These are phyloP conservation scores for Aristolochia fimbriata DNA, from an alignment of 164 flowering plant species.

Conservation along the genomic window DNA sequence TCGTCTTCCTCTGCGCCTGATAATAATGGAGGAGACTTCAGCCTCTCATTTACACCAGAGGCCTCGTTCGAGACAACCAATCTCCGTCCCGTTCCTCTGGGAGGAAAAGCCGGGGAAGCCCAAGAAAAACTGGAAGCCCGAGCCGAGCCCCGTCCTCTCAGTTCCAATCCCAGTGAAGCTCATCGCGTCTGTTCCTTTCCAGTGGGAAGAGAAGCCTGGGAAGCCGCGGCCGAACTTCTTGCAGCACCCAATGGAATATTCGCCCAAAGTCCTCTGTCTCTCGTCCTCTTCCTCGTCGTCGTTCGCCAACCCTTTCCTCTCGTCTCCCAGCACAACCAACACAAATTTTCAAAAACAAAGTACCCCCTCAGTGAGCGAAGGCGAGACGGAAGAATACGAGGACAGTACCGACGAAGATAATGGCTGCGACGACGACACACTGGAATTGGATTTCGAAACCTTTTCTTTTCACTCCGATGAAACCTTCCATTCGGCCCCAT, in stretches of 20 bases:
- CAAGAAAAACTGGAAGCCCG: conserved; percentile 56
- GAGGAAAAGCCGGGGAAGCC: conserved; percentile 78
- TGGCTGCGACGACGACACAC: conserved; percentile 1
- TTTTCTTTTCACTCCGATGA: conserved; percentile 21
- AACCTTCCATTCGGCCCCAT: conserved; percentile 30
- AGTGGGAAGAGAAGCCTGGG: conserved; percentile 81
- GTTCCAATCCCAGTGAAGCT: conserved; percentile 31
- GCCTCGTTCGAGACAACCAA: conserved; percentile 3
- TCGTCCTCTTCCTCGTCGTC: background rate
- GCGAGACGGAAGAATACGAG: conserved; percentile 12
- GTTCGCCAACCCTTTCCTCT: background rate
- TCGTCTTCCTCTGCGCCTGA: background rate
- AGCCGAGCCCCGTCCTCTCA: background rate
- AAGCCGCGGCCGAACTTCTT: conserved; percentile 32
- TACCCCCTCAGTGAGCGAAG: background rate
- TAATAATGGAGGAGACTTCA: conserved; percentile 32
- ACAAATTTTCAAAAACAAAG: background rate
- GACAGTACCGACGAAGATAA: conserved; percentile 5
- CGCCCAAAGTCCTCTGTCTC: background rate
- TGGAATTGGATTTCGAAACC: conserved; percentile 29
- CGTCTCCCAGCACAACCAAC: conserved; percentile 1
- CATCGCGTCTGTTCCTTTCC: conserved; percentile 57
- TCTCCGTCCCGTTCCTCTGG: conserved; percentile 71
- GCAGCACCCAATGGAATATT: conserved; percentile 4
- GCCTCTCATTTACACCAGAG: background rate